phyloP scores from a whole-genome alignment of 108 stramenopile species.

The Nitzschia sp. region DNA sequence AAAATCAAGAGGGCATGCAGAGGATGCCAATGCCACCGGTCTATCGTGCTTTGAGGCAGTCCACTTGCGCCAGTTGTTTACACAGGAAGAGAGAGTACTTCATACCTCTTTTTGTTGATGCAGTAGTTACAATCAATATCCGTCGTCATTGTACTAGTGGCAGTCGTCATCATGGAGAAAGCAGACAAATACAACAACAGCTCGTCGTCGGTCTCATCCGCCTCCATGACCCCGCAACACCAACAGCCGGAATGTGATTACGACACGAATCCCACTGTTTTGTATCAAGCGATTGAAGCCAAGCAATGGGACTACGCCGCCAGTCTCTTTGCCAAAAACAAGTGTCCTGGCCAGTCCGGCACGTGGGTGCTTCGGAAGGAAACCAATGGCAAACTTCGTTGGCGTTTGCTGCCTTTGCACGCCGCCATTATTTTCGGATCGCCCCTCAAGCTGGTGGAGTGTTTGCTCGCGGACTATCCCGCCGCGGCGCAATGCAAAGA shows the following conservation, averaged over 20 bases:
- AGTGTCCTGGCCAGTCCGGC: constrained; percentile 20
- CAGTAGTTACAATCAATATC: too few relatives aligned
- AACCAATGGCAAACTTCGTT: constrained; percentile 73
- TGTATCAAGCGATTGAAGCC: constrained; percentile 72
- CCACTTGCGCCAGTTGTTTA: too few relatives aligned
- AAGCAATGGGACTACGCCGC: constrained; percentile 69
- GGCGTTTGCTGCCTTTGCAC: constrained; percentile 81
- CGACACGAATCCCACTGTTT: constrained; percentile 63
- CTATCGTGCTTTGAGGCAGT: too few relatives aligned
- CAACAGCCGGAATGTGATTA: constrained; percentile 64
- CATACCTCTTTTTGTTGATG: too few relatives aligned
- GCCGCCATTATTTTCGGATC: constrained; percentile 84
- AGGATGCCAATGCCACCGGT: too few relatives aligned
- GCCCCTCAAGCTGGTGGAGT: constrained; percentile 48
- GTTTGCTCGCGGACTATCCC: constrained; percentile 60
- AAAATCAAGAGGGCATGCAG: too few relatives aligned
- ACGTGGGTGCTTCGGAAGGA: constrained; percentile 84
- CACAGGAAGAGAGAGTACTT: too few relatives aligned
- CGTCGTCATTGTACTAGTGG: too few relatives aligned
- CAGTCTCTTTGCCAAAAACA: constrained; percentile 2
- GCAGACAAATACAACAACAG: neutral
- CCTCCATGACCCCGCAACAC: neutral
- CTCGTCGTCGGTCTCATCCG: neutral
- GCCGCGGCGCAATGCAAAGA: constrained; percentile 74
- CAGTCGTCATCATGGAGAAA: too few relatives aligned